These are phyloP conservation scores for Hyaloscypha finlandica DNA, from an alignment of 495 filamentous ascomycete species.

Conservation along the genomic window DNA sequence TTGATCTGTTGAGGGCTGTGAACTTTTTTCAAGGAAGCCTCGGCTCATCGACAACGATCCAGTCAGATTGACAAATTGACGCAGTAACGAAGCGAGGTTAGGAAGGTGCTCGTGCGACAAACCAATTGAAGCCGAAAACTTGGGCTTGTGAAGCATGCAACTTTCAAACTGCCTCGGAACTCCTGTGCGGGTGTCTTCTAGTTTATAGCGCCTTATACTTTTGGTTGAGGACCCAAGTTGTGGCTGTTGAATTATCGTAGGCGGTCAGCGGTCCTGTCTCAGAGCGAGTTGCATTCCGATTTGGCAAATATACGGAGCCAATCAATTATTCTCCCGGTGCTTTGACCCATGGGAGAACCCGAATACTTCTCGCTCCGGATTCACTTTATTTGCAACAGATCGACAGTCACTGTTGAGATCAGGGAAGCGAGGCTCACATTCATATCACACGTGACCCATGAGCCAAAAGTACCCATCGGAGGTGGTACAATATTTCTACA, in stretches of 20 bases:
- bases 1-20: conserved; percentile 10
- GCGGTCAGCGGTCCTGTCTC: neutral
- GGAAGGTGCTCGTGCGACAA: conserved; percentile 9
- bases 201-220: neutral
- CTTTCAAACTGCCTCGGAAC: neutral
- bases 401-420: neutral
- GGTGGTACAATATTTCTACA: neutral
- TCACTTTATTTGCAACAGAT: neutral
- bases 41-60: neutral
- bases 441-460: neutral
- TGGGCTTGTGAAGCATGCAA: neutral
- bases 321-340: neutral
- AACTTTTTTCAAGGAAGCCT: conserved; percentile 5
- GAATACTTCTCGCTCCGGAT: conserved; percentile 1
- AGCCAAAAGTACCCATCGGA: neutral
- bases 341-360: neutral
- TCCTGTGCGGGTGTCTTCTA: neutral
- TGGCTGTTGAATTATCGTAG: neutral
- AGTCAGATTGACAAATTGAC: too few relatives aligned
- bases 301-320: neutral
- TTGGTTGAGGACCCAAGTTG: neutral
- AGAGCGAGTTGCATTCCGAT: neutral
- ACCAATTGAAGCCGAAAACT: neutral
- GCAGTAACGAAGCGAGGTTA: neutral
- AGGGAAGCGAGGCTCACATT: neutral